phyloP scores from a whole-genome alignment of 2,329 filamentous ascomycete genomes.

The Nigrospora sphaerica region DNA sequence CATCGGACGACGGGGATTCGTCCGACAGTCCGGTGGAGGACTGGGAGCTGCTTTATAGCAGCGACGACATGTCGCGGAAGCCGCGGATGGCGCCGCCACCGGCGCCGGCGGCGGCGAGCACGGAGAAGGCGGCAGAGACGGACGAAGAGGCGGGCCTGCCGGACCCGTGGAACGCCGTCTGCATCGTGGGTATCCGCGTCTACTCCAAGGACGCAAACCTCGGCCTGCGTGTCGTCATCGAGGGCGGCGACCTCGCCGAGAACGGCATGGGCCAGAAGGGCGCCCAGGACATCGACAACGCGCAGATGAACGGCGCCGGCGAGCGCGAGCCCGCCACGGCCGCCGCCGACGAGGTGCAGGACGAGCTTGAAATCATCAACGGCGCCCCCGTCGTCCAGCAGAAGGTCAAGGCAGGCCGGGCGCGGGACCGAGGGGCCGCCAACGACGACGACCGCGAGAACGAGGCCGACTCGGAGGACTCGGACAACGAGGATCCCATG shows the following conservation, averaged over 20 bases:
- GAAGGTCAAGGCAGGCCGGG: constrained; percentile 20
- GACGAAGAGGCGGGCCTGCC: constrained; percentile 31
- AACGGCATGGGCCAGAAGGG: constrained; percentile 52
- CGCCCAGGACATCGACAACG: constrained; percentile 47
- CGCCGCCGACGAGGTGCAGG: constrained; percentile 12
- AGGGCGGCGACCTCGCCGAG: constrained; percentile 45
- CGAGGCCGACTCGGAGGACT: constrained; percentile 2
- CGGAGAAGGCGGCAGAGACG: constrained; percentile 21
- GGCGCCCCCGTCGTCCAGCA: constrained; percentile 19
- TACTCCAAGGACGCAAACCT: constrained; percentile 40
- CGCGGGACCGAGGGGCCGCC: constrained; percentile 2
- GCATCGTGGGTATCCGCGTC: constrained; percentile 31
- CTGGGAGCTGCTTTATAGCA: constrained; percentile 52
- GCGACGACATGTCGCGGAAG: constrained; percentile 49
- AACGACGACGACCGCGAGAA: constrained; percentile 3
- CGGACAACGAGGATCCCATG: neutral
- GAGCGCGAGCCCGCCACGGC: constrained; percentile 27
- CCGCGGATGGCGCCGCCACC: constrained; percentile 29
- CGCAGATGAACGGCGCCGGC: constrained; percentile 47
- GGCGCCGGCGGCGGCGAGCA: constrained; percentile 13
- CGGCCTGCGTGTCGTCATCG: constrained; percentile 48
- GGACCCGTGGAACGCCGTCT: constrained; percentile 34
- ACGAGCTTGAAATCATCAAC: constrained; percentile 23
- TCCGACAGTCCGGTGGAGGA: constrained; percentile 54
- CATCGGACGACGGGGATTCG: constrained; percentile 42